A percentile compares a stretch with the other conserved stretches of the same genome.
Evolutionary conservation across 768 basidiomycete genomes (phyloP).

Genomic region (Pleurotus citrinopileatus): DNA sequence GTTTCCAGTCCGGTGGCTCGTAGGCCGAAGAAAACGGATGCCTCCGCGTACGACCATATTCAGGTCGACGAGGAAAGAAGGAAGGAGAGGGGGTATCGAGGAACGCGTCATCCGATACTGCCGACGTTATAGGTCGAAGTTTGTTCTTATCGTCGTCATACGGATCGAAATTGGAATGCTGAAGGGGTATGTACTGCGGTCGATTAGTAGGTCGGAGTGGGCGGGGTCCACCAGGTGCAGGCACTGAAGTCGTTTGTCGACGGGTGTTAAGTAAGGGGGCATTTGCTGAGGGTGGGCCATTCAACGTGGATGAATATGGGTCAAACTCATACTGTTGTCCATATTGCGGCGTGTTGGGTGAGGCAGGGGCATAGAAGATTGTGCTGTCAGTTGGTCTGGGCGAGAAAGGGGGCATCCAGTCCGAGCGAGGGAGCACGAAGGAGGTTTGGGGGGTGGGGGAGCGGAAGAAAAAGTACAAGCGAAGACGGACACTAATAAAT

Average conservation of each 20-base stretch:
- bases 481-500: not conserved
- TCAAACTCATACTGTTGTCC: not conserved
- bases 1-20: constrained; percentile 31
- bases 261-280: constrained; percentile 2
- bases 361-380: constrained; percentile 5
- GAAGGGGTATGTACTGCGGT: constrained; percentile 7
- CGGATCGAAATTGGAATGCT: not conserved
- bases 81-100: constrained; percentile 2
- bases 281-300: not conserved
- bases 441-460: not conserved
- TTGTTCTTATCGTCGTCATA: not conserved
- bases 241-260: constrained; percentile 2
- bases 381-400: constrained; percentile 4
- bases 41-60: constrained; percentile 5
- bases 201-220: not conserved
- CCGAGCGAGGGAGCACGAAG: not conserved
- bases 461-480: not conserved
- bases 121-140: not conserved
- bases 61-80: not conserved
- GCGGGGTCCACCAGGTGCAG: constrained; percentile 5
- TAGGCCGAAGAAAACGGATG: constrained; percentile 29
- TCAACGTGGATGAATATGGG: not conserved
- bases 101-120: constrained; percentile 1
- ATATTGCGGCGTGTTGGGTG: not conserved
- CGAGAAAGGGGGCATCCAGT: constrained; percentile 5